These are phyloP conservation scores for Trichoderma koningiopsis DNA, from an alignment of 2,329 filamentous ascomycete genomes.

Conservation along the genomic window DNA sequence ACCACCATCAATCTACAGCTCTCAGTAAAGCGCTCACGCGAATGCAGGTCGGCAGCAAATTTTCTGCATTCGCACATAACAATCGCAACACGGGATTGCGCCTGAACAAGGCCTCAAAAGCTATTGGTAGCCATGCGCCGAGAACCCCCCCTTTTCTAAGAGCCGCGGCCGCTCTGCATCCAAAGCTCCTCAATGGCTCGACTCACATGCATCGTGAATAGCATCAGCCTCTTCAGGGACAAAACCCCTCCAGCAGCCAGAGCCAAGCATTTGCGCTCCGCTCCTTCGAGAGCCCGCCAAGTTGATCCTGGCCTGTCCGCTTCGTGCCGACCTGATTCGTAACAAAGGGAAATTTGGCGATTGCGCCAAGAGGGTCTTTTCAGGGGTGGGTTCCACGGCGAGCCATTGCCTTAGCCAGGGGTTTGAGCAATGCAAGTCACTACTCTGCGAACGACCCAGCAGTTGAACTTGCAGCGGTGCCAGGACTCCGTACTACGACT, in stretches of 20 bases:
- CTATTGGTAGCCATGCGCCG: not conserved
- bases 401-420: slow-evolving; percentile 17
- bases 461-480: not conserved
- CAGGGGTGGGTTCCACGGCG: slow-evolving; percentile 24
- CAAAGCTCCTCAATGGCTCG: not conserved
- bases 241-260: not conserved
- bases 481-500: not conserved
- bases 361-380: slow-evolving; percentile 25
- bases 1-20: slow-evolving; percentile 8
- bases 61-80: slow-evolving; percentile 3
- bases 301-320: slow-evolving; percentile 9
- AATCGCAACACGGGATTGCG: not conserved
- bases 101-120: not conserved
- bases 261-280: not conserved
- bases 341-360: slow-evolving; percentile 25
- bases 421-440: slow-evolving; percentile 20
- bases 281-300: slow-evolving; percentile 4
- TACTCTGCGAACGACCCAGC: slow-evolving; percentile 1
- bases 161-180: not conserved
- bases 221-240: not conserved
- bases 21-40: not conserved
- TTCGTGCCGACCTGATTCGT: slow-evolving; percentile 22
- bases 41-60: not conserved
- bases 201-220: not conserved
- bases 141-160: not conserved